These are phyloP conservation scores for Astrothelium subdiscretum DNA, from an alignment of 495 filamentous ascomycete genomes.

Conservation along the genomic window DNA sequence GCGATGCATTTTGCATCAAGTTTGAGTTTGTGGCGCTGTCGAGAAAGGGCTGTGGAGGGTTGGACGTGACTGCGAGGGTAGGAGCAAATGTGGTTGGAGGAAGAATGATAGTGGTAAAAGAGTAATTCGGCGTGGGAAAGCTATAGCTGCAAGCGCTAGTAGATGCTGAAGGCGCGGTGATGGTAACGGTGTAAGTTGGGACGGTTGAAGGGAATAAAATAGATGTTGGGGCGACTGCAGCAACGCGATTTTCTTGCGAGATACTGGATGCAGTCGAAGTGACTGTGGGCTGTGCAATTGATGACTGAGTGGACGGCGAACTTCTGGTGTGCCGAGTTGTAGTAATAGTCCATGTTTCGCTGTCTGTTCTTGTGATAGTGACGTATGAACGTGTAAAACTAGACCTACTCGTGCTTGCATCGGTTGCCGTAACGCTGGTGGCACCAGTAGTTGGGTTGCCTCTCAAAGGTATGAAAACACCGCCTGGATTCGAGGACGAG, in stretches of 20 bases:
- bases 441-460: not conserved
- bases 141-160: not conserved
- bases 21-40: not conserved
- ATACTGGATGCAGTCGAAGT: not conserved
- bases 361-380: not conserved
- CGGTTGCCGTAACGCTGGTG: not conserved
- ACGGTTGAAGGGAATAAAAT: not conserved
- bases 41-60: not conserved
- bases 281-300: not conserved
- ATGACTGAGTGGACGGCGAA: not conserved
- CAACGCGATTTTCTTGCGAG: not conserved
- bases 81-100: not conserved
- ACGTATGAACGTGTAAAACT: not conserved
- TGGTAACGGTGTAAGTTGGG: not conserved
- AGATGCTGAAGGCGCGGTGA: not conserved
- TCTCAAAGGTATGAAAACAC: not conserved
- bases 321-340: not conserved
- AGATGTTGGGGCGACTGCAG: not conserved
- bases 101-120: not conserved
- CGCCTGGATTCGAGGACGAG: not conserved
- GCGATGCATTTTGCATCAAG: not conserved
- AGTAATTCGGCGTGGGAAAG: not conserved
- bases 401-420: not conserved
- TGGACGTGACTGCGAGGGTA: not conserved
- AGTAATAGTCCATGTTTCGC: not conserved